Evolutionary conservation across 345 rosid species (phyloP).

Genomic region (Camelina neglecta): DNA sequence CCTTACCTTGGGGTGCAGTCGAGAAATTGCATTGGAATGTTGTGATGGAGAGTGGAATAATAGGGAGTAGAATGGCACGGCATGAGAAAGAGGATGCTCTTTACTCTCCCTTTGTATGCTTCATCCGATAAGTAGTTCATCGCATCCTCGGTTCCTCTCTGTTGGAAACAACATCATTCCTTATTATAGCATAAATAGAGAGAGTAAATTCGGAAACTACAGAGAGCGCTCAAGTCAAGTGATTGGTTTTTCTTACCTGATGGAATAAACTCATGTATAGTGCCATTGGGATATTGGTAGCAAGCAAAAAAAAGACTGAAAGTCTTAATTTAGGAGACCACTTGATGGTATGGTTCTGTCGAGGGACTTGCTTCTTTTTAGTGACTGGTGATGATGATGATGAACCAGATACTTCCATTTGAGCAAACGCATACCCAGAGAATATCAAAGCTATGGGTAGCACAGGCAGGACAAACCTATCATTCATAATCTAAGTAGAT

Average conservation of each 20-base stretch:
- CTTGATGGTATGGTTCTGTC: slow-evolving; percentile 35
- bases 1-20: slow-evolving; percentile 89
- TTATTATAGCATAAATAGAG: slow-evolving; percentile 12
- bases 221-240: slow-evolving; percentile 12
- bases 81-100: slow-evolving; percentile 79
- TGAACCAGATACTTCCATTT: slow-evolving; percentile 50
- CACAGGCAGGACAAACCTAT: slow-evolving; percentile 93
- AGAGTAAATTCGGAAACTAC: neutral
- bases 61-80: slow-evolving; percentile 97
- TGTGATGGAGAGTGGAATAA: slow-evolving; percentile 72
- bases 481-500: slow-evolving; percentile 47
- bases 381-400: slow-evolving; percentile 10
- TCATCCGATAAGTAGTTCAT: slow-evolving; percentile 85
- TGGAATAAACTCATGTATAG: slow-evolving; percentile 83
- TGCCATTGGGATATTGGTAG: slow-evolving; percentile 86
- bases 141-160: slow-evolving; percentile 97
- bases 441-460: slow-evolving; percentile 90
- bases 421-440: slow-evolving; percentile 74
- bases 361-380: slow-evolving; percentile 49
- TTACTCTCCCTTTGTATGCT: slow-evolving; percentile 63
- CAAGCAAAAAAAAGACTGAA: slow-evolving; percentile 74
- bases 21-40: slow-evolving; percentile 75
- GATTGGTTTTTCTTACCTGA: slow-evolving; percentile 58
- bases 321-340: slow-evolving; percentile 54
- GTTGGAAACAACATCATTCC: slow-evolving; percentile 37